phyloP scores from a whole-genome alignment of 1,284 basidiomycete genomes.

The Naganishia liquefaciens region DNA sequence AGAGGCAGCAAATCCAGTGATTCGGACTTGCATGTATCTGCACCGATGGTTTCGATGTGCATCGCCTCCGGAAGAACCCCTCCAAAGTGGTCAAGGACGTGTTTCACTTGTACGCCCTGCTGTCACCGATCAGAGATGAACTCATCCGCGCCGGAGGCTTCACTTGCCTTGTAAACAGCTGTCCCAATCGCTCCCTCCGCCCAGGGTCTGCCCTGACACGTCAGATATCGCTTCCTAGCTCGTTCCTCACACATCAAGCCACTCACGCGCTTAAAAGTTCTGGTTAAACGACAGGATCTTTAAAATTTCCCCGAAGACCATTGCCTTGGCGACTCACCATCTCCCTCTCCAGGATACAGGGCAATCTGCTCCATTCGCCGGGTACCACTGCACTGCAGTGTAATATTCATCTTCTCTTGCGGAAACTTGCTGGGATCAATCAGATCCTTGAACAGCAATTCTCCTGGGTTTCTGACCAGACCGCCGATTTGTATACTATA shows the following conservation, averaged over 20 bases:
- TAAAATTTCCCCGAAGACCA: too few species aligned
- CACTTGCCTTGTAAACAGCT: conserved; percentile 51
- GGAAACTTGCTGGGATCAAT: conserved; percentile 57
- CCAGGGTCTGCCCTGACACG: conserved; percentile 39
- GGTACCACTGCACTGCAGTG: conserved; percentile 62
- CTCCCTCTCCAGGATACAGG: conserved; percentile 63
- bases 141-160: background rate
- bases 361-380: conserved; percentile 61
- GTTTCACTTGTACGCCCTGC: conserved; percentile 60
- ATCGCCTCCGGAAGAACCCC: conserved; percentile 59
- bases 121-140: background rate
- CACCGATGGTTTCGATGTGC: conserved; percentile 63
- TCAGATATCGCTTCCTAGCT: background rate
- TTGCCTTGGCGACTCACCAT: conserved; percentile 37
- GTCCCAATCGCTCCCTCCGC: conserved; percentile 44
- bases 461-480: conserved; percentile 57
- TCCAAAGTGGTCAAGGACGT: conserved; percentile 59
- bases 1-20: background rate
- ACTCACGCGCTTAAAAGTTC: conserved; percentile 59
- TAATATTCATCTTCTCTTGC: conserved; percentile 60
- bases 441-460: conserved; percentile 57
- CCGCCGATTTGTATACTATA: conserved; percentile 53
- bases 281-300: background rate
- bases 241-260: background rate
- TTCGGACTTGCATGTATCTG: conserved; percentile 55